A percentile compares a stretch with the other conserved stretches of the same genome.
These are phyloP conservation scores for Corniculantispora saksenae DNA, from an alignment of 2,329 filamentous ascomycete genomes.

Conservation along the genomic window DNA sequence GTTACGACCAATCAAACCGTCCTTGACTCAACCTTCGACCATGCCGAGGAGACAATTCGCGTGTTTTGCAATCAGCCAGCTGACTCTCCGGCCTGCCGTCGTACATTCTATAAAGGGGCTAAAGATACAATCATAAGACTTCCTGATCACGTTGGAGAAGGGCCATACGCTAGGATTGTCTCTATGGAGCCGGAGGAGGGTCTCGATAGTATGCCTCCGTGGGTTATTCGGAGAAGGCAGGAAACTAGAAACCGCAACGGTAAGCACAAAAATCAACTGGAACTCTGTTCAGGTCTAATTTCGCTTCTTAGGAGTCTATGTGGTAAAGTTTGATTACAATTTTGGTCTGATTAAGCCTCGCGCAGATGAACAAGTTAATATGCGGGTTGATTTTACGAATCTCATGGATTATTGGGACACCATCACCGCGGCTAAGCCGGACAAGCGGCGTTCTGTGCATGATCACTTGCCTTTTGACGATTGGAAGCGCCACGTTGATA, in stretches of 20 bases:
- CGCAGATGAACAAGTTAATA: constrained; percentile 29
- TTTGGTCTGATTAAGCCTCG: constrained; percentile 28
- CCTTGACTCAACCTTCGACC: constrained; percentile 29
- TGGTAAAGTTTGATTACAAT: constrained; percentile 35
- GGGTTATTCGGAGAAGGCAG: no score
- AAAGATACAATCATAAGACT: constrained; percentile 30
- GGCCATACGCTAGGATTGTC: constrained; percentile 29
- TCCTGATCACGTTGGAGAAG: constrained; percentile 28
- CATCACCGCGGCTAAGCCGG: constrained; percentile 17
- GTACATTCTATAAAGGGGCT: constrained; percentile 24
- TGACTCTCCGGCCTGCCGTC: constrained; percentile 24
- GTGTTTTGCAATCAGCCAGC: constrained; percentile 32
- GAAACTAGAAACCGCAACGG: no score
- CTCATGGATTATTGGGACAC: constrained; percentile 33
- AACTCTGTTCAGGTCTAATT: no score
- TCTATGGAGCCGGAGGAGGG: constrained; percentile 26
- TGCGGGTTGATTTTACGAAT: constrained; percentile 38
- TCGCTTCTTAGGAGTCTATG: no score
- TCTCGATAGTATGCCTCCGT: no score
- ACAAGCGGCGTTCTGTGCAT: no score
- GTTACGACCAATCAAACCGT: constrained; percentile 30
- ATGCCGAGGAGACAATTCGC: constrained; percentile 28
- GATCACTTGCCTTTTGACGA: not conserved
- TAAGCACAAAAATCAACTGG: no score
- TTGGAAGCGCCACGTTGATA: constrained; percentile 1